Evolutionary conservation across 805 yeast species (phyloP), one percentile per base, ranked within the genome.

Genomic region (Maudiozyma serrabonitensis): DNA sequence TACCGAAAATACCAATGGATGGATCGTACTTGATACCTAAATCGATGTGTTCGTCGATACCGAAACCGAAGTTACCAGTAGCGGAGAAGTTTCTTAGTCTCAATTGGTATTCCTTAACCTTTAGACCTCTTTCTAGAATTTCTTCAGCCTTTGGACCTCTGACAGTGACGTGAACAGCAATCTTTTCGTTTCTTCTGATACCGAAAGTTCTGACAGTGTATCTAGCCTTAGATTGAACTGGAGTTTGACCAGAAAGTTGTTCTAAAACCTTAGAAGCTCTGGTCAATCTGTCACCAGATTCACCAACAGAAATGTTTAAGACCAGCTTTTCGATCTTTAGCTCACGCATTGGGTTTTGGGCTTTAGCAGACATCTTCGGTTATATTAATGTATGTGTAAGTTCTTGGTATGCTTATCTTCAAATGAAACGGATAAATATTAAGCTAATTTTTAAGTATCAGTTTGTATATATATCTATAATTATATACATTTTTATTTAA

Each of bases 1-100:
- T 93, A 84, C 99, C 99, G 93, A 91, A 93, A 75, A 93, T 93
- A 75, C 98, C 98, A 71, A 93, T 93, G 72, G 87, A 82, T 77
- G 99, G 99, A 78, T 93, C 99, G 81, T 93, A 93, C 82, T 93
- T 93, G 85, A 93, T 93, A 82, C 99, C 99, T 75, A 93, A 84
- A 77, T 93, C 99, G 70, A 93, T 93, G 84, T 93, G 99, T 83
- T 93, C 99, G 67, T 87, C 85, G 74, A 93, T 84, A 85, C 99
- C 99, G 84, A 93, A 93, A 82, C 99, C 99, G 71, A 93, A 93
- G 96, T 93, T 93, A 80, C 99, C 99, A 71, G 98, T 91, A 69
- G 81, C 88, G 69, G 96, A 87, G 83, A 93, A 93, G 95, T 93
- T 93, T 76, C 77, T 87, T 72, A 76, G 77, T 73, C 79, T 82